Evolutionary conservation across 768 basidiomycete genomes (phyloP).

Genomic region (Mycena alexandri): DNA sequence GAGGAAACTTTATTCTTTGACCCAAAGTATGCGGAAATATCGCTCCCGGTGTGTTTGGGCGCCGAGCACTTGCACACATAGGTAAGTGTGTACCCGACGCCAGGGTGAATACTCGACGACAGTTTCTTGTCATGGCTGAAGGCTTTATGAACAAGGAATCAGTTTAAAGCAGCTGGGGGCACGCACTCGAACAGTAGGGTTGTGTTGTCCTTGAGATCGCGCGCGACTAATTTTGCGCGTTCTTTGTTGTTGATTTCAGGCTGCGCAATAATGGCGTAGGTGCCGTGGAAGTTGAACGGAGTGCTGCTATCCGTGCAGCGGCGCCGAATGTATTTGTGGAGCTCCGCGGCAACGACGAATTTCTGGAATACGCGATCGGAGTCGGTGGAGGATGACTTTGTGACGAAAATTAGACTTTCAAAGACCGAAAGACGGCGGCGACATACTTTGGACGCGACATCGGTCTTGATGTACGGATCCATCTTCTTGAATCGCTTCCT

Average conservation of each 20-base stretch:
- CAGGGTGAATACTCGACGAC: no score
- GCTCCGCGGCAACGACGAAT: conserved; percentile 5
- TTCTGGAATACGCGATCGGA: conserved; percentile 20
- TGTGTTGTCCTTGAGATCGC: conserved; percentile 26
- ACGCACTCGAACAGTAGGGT: conserved; percentile 29
- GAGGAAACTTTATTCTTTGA: conserved; percentile 2
- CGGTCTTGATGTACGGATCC: background rate
- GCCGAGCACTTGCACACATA: no score
- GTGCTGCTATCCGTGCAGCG: conserved; percentile 9
- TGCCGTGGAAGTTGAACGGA: conserved; percentile 28
- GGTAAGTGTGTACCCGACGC: no score
- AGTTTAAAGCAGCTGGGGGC: no score
- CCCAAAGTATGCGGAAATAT: no score
- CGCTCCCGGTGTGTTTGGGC: no score
- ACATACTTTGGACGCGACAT: conserved; percentile 3
- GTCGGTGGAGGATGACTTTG: background rate
- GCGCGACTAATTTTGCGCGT: conserved; percentile 25
- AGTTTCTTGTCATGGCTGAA: no score
- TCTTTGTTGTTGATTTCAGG: conserved; percentile 31
- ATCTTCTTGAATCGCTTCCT: conserved; percentile 32
- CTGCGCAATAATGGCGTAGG: conserved; percentile 34
- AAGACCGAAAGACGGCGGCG: no score
- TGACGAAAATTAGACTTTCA: background rate
- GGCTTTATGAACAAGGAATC: no score
- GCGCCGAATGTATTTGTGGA: conserved; percentile 23